Evolutionary conservation across 805 yeast species (phyloP), one percentile per base, ranked within the genome.

Genomic region (Saturnispora quitensis): DNA sequence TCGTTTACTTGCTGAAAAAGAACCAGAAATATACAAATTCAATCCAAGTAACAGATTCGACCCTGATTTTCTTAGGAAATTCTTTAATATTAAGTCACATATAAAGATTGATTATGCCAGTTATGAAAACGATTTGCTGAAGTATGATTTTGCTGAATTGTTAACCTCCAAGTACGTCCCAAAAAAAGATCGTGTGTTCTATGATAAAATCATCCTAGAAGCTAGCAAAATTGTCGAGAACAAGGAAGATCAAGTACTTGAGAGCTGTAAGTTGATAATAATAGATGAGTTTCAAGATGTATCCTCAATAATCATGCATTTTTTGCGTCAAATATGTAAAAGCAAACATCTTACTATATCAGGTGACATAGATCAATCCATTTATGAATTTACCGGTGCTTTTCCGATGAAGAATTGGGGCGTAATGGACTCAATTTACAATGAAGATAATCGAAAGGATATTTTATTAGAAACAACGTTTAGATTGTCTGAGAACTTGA

Each of bases 251-350:
- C 10, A 9, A n/a, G 44, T 50, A 18, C 6, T 43, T 4, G 25
- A 42, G 5, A 20, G 31, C 5, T 22, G 42, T 18, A 55, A 55
- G 34, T 45, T 53, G 36, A 49, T 55, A 6, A 63, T 86, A 1
- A 80, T 85, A 12, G 91, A 86, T 66, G 91, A 86, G 61, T 82
- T 81, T 59, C 91, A 86, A 61, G 91, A 86, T 63, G 71, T 84
- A 61, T 77, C 81, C 55, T 74, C 76, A 0, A 71, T 70, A 9
- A 65, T 84, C 20, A 58, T 77, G 25, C 70, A 71, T 18, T 61
- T 84, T 2, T 65, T 82, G 4, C 60, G 63, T 4, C 61, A 70
- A 1, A 65, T 78, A 2, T 56, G 72, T 0, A 53, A 53, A 7
- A 57, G 59, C 2, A 73, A 77, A 50, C 89, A 85, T 62, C 59